phyloP scores from a whole-genome alignment of 305 asterid species.

The Andrographis paniculata region DNA sequence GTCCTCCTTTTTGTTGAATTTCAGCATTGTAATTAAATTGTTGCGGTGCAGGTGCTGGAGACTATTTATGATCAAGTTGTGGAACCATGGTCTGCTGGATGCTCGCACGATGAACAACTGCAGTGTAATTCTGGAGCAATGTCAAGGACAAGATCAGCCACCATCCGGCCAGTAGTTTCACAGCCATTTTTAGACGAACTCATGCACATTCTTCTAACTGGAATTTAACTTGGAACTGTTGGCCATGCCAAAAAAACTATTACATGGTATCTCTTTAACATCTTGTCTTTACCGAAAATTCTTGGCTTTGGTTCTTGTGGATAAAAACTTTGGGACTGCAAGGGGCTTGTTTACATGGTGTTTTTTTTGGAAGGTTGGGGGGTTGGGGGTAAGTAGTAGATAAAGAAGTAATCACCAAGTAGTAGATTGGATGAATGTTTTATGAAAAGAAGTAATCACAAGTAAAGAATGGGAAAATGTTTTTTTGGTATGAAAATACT shows the following conservation, averaged over 20 bases:
- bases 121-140: constrained; percentile 46
- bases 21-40: constrained; percentile 1
- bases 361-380: too few relatives aligned
- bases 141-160: constrained; percentile 26
- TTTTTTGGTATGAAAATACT: too few relatives aligned
- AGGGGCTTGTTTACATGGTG: too few relatives aligned
- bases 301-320: too few relatives aligned
- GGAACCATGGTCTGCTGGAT: constrained; percentile 94
- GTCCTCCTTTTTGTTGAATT: background rate
- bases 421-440: too few relatives aligned
- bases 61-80: constrained; percentile 77
- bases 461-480: too few relatives aligned
- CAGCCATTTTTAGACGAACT: background rate
- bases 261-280: too few relatives aligned
- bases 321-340: too few relatives aligned
- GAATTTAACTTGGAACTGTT: background rate
- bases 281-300: too few relatives aligned
- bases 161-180: background rate
- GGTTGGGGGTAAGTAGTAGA: too few relatives aligned
- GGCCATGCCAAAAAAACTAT: background rate
- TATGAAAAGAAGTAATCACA: too few relatives aligned
- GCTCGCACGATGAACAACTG: constrained; percentile 75
- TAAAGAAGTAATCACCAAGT: too few relatives aligned
- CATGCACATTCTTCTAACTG: background rate
- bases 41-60: constrained; percentile 78